These are phyloP conservation scores for Solanum hybrid DNA, from an alignment of 305 asterid species.

Conservation along the genomic window DNA sequence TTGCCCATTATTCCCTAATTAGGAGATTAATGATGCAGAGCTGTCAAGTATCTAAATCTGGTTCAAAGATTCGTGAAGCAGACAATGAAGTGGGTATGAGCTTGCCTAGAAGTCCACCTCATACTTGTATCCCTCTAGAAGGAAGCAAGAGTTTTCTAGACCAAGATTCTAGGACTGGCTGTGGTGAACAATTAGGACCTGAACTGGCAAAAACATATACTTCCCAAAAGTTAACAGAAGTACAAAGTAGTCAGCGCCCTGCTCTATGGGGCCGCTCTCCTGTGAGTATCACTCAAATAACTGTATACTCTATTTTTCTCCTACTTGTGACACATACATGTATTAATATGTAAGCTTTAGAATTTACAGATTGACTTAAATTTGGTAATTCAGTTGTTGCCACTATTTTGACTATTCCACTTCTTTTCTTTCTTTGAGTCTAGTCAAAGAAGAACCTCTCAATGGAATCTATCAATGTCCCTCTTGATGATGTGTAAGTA, in stretches of 20 bases:
- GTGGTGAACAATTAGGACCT: constrained; percentile 23
- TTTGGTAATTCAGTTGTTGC: not conserved
- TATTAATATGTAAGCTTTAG: not conserved
- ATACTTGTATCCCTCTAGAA: constrained; percentile 13
- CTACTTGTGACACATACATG: not conserved
- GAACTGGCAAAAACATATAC: constrained; percentile 31
- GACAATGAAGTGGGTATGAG: constrained; percentile 22
- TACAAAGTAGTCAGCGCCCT: constrained; percentile 26
- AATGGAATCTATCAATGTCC: constrained; percentile 62
- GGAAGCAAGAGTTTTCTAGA: constrained; percentile 10
- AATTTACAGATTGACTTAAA: not conserved
- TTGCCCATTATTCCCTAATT: not conserved
- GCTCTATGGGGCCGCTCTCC: constrained; percentile 61
- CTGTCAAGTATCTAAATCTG: constrained; percentile 35
- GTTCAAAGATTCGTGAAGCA: constrained; percentile 28
- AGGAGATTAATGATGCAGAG: constrained; percentile 35
- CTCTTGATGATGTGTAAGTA: constrained; percentile 74
- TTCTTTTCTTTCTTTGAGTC: not conserved
- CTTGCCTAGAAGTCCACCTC: constrained; percentile 23
- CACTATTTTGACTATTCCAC: not conserved
- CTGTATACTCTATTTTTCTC: not conserved
- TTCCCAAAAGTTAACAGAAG: constrained; percentile 18
- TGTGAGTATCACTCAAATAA: constrained; percentile 33
- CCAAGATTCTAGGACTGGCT: constrained; percentile 11
- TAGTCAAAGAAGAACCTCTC: constrained; percentile 59